phyloP scores from a whole-genome alignment of 2,329 filamentous ascomycete genomes.

The Colletotrichum sp. region DNA sequence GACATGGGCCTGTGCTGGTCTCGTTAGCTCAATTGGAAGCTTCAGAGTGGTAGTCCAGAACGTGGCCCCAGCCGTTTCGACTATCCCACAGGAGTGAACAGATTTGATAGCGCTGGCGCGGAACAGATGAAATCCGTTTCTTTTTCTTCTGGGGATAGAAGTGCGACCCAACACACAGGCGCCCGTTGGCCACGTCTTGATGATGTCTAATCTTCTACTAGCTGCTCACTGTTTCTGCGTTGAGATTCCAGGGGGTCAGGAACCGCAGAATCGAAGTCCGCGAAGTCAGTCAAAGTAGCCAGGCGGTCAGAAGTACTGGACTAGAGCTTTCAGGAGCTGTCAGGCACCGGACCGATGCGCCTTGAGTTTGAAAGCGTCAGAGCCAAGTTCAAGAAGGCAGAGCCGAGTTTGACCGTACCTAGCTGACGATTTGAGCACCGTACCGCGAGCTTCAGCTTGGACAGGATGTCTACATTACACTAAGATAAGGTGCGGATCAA shows the following conservation, averaged over 20 bases:
- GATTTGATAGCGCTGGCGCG: not conserved
- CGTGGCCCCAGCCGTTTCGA: not conserved
- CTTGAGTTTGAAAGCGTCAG: not conserved
- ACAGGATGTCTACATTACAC: not conserved
- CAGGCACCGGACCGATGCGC: not conserved
- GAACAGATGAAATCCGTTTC: not conserved
- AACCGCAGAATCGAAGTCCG: not conserved
- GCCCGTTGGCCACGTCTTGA: not conserved
- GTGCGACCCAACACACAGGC: not conserved
- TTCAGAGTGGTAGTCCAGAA: not conserved
- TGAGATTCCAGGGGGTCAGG: not conserved
- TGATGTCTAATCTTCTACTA: not conserved
- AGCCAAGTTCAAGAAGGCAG: not conserved
- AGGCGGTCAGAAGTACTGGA: not conserved
- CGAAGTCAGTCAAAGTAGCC: not conserved
- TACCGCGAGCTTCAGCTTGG: not conserved
- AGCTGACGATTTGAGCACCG: not conserved
- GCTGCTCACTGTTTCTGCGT: not conserved
- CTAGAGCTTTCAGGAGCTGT: not conserved
- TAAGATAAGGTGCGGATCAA: not conserved
- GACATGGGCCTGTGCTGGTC: not conserved
- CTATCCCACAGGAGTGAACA: not conserved
- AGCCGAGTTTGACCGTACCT: not conserved
- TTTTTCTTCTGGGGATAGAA: not conserved
- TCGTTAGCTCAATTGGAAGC: not conserved